A percentile compares a stretch with the other conserved stretches of the same genome.
phyloP scores from a whole-genome alignment of 257 asterid species.

The Linaria vulgaris region DNA sequence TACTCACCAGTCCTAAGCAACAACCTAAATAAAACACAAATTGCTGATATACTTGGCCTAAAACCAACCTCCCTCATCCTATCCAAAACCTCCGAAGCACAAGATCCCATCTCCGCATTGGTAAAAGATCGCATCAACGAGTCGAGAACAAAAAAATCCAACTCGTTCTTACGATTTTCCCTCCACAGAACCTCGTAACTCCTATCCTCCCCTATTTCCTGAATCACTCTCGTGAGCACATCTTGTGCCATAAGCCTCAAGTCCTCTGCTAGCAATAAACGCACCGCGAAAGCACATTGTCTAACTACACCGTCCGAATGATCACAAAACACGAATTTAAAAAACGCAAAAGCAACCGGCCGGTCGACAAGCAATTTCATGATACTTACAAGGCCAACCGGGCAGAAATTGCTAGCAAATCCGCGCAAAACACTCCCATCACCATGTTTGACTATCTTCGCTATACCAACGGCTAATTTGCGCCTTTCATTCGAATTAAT shows the following conservation, averaged over 20 bases:
- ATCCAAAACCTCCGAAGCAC: constrained; percentile 60
- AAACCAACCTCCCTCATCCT: constrained; percentile 68
- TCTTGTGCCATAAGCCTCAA: constrained; percentile 74
- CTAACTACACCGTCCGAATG: constrained; percentile 42
- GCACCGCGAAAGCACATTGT: constrained; percentile 60
- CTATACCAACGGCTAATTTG: constrained; percentile 51
- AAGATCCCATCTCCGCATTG: constrained; percentile 55
- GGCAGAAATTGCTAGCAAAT: constrained; percentile 53
- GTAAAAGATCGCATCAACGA: constrained; percentile 78
- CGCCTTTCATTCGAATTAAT: constrained; percentile 79
- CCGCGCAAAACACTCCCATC: constrained; percentile 35
- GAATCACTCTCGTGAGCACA: constrained; percentile 61
- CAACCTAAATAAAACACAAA: constrained; percentile 55
- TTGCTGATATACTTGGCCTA: constrained; percentile 65
- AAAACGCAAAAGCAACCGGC: constrained; percentile 70
- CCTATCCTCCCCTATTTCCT: constrained; percentile 60
- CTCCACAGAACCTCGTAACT: constrained; percentile 64
- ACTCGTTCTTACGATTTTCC: constrained; percentile 34
- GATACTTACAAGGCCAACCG: constrained; percentile 52
- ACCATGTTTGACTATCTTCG: constrained; percentile 54
- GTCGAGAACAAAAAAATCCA: constrained; percentile 66
- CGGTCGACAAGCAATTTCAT: constrained; percentile 51
- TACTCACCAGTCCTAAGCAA: constrained; percentile 68
- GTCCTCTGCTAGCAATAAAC: constrained; percentile 44
- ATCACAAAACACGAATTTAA: constrained; percentile 55